phyloP scores from a whole-genome alignment of 352 stramenopile species.

The Pythium phragmiticola region DNA sequence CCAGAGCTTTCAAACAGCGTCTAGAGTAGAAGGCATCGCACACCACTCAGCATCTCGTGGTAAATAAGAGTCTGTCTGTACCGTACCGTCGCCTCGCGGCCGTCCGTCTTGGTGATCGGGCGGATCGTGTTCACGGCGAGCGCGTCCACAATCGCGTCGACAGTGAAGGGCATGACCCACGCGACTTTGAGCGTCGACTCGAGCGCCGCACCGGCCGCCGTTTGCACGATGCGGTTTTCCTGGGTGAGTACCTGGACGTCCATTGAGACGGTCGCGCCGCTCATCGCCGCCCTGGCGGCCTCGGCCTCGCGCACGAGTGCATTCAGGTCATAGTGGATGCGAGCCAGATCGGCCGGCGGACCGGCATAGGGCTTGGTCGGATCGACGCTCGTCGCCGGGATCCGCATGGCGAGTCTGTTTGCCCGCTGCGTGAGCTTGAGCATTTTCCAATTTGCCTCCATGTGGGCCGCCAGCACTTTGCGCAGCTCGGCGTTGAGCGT shows the following conservation, averaged over 20 bases:
- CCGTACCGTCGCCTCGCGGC: not conserved
- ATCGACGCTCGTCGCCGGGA: too few species aligned
- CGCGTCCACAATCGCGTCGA: not conserved
- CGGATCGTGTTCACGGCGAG: not conserved
- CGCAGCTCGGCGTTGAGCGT: not conserved
- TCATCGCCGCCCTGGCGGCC: not conserved
- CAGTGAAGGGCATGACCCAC: not conserved
- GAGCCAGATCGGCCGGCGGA: not conserved
- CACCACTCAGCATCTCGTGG: not conserved
- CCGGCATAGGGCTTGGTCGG: not conserved
- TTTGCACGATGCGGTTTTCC: not conserved
- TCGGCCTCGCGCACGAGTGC: not conserved
- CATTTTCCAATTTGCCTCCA: not conserved
- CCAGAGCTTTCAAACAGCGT: not conserved
- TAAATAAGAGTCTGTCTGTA: too few species aligned
- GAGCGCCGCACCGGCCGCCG: not conserved
- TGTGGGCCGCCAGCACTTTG: not conserved
- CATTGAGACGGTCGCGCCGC: not conserved
- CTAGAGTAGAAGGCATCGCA: not conserved
- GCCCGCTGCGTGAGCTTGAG: not conserved
- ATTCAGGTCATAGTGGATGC: not conserved
- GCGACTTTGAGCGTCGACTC: not conserved
- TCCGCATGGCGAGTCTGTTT: not conserved
- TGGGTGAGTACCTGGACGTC: not conserved
- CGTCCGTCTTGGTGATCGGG: not conserved